Base-by-base conservation (phyloP, 1,139 yeast species). In the Taiozyma onychis region DNA sequence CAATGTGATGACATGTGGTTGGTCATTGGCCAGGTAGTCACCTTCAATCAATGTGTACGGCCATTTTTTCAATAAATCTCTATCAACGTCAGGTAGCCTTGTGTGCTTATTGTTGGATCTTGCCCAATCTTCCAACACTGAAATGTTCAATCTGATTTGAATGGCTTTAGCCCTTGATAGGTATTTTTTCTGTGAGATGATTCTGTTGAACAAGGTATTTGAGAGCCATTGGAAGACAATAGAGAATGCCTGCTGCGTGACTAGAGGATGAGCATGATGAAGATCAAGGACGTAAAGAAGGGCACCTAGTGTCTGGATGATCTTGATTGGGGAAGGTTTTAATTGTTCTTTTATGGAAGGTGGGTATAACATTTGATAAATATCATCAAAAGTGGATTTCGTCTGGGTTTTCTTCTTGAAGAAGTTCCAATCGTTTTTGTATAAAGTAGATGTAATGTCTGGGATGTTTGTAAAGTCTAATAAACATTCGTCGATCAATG, bases 51-150 rank as follows among this genome's bases (percentile, higher is more conserved):
- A 55, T 18, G 69, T 80, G 57, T 69, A 75, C 4, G 79, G 80
- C 53, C 63, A 80, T 50, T 64, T 57, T 61, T 54, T 66, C 66
- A 64, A 68, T 66, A 59, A 67, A 58, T 59, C 68, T 45, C 52
- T 60, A 54, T 70, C 74, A 44, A 69, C 60, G 46, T 72, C 77
- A 1, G 76, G 76, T 42, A 70, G 76, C 64, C 68, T 72, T 18
- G 81, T 85, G 55, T 75, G 74, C 62, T 75, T 76, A 66, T 88
- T 86, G 63, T 88, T 93, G 4, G 86, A 76, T 54, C 96, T 77
- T 37, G 93, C 77, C 99, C 99, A 93, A 63, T 93, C 97, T 66
- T 93, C 97, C 46, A 93, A 71, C 3, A 88, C 80, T 0, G 97
- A 89, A 10, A 93, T 66, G 61, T 93, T 93, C 53, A 93, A 76